Base-by-base conservation (phyloP, 2,329 filamentous ascomycete genomes). In the Phoma sp. region DNA sequence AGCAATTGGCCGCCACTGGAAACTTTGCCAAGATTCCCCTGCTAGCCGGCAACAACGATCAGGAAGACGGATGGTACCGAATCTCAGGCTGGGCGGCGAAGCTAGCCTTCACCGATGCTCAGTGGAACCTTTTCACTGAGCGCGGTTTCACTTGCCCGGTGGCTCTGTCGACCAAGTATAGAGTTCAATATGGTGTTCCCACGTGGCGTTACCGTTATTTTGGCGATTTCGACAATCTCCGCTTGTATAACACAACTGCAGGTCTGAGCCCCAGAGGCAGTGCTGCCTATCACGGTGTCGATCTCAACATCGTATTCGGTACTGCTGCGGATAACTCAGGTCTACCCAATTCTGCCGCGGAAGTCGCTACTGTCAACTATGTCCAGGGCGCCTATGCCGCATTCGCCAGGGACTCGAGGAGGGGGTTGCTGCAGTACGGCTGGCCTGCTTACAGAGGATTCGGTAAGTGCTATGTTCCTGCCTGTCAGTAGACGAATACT, bases 191-290 rank as follows among this genome's bases (percentile, higher is more conserved):
- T 27, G 58, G 61, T 13, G 64, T 77, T 0, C 65, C 71, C 1
- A 75, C 73, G 1, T 77, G 71, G 64, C 68, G 74, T 9, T 77
- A 76, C 45, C 62, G 71, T 15, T 77, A 75, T 52, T 63, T 68
- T 22, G 76, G 72, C 5, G 70, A 74, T 47, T 76, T 69, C 61
- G 64, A 67, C 17, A 75, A 74, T 37, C 60, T 74, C 15, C 64
- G 71, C 7, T 63, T 75, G 3, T 71, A 71, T 35, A 71, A 73
- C 21, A 43, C 60, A 19, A 64, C 52, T 47, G 65, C 64, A 29
- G 65, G 68, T 13, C 58, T 70, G 10, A 58, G 61, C 6, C 52
- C 63, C 13, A 60, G 48, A 39, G 73, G 73, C 45, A 69, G 72
- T 47, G 73, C 68, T 3, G 71, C 74, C 12, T 77, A 76, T 46